Base-by-base conservation (phyloP, 2,329 filamentous ascomycete species). In the Claviceps sp. region DNA sequence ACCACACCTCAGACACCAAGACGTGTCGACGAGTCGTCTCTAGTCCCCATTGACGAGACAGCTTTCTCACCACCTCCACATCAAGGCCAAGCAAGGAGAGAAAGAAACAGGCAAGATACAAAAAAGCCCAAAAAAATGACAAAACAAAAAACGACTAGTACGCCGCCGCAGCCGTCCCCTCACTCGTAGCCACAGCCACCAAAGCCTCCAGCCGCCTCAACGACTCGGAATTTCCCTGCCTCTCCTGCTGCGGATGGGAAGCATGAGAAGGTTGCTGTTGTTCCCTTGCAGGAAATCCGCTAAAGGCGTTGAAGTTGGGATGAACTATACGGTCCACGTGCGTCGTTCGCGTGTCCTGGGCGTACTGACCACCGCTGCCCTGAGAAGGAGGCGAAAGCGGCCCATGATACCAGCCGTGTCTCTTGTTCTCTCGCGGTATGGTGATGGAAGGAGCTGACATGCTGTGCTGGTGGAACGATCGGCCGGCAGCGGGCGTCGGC, bases 361-460 rank as follows among this genome's bases (percentile, higher is more conserved):
- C 54, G 1, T 57, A 59, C 1, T 60, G 57, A 3, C 26, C 26
- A 13, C 61, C 62, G 5, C 65, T 70, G 18, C 16, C 22, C 14
- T 30, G 43, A 30, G 68, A 66, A 14, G 70, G 67, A 2, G 65
- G 61, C 0, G 66, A 62, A 13, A 67, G 62, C 0, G 75, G 74
- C 0, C 75, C 75, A 42, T 86, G 80, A 59, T 88, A 88, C 84
- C 85, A 89, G 1, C 76, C 85, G 54, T 84, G 81, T 2, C 85
- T 77, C 61, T 85, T 86, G 34, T 70, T 71, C 56, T 79, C 81
- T 8, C 79, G 74, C 3, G 78, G 72, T 0, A 77, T 80, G 9
- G 74, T 70, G 37, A 76, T 68, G 0, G 73, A 70, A 0, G 79
- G 79, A 1, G 79, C 78, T 4, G 79, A 82, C 68, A 79, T 73